phyloP scores from a whole-genome alignment of 1,284 basidiomycete genomes.

The Naganishia sp. region DNA sequence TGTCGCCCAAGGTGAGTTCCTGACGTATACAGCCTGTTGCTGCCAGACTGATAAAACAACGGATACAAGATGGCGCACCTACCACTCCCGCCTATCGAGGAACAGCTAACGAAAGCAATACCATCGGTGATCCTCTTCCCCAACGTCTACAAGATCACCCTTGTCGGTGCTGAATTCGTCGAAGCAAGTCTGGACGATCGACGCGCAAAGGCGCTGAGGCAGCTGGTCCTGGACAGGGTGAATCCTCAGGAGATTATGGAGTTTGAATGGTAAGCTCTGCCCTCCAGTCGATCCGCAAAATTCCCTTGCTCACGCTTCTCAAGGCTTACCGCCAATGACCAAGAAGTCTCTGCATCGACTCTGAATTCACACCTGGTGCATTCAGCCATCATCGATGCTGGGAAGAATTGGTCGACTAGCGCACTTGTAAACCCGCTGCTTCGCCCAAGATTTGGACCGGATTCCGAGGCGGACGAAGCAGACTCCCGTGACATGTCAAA shows the following conservation, averaged over 20 bases:
- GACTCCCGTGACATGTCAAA: constrained; percentile 11
- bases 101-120: background rate
- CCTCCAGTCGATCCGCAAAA: background rate
- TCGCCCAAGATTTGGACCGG: background rate
- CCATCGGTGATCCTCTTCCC: constrained; percentile 7
- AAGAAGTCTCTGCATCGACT: constrained; percentile 7
- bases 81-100: constrained; percentile 3
- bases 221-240: constrained; percentile 21
- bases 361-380: constrained; percentile 43
- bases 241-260: constrained; percentile 20
- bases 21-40: background rate
- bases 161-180: constrained; percentile 29
- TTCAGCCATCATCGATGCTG: constrained; percentile 45
- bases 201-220: constrained; percentile 14
- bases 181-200: constrained; percentile 21
- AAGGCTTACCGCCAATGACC: constrained; percentile 20
- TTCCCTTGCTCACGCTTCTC: background rate
- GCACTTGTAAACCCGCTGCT: constrained; percentile 18
- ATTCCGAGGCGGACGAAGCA: background rate
- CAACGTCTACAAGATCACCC: constrained; percentile 23
- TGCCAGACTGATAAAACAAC: too few relatives aligned
- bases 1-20: constrained; percentile 7
- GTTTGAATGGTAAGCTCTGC: constrained; percentile 13
- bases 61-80: background rate
- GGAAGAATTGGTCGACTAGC: constrained; percentile 39